Evolutionary conservation across 495 filamentous ascomycete species (phyloP).

Genomic region (Clavariopsis aquatica): DNA sequence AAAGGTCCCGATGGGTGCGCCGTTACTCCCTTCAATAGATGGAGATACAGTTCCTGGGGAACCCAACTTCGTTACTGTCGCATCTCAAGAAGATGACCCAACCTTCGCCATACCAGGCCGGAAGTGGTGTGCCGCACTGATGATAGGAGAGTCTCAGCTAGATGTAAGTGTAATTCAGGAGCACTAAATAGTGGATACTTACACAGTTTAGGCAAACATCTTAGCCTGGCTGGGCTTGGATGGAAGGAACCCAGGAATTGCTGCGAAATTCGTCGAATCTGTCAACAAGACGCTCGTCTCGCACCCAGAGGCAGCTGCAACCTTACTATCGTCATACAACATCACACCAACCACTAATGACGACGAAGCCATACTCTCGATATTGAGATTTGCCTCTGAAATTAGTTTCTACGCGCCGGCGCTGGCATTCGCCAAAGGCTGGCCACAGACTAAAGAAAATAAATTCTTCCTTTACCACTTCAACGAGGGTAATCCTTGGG

Average conservation of each 20-base stretch:
- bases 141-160: conserved; percentile 33
- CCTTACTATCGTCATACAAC: conserved; percentile 21
- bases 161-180: conserved; percentile 19
- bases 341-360: conserved; percentile 23
- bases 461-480: conserved; percentile 53
- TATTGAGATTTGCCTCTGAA: conserved; percentile 32
- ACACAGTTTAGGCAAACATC: conserved; percentile 29
- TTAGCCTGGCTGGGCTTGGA: conserved; percentile 30
- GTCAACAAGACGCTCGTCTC: conserved; percentile 22
- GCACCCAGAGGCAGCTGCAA: conserved; percentile 10
- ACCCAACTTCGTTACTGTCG: conserved; percentile 33
- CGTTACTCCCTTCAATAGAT: conserved; percentile 44
- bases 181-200: not conserved
- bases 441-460: conserved; percentile 24
- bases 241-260: conserved; percentile 26
- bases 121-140: conserved; percentile 40
- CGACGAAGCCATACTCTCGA: conserved; percentile 25
- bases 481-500: conserved; percentile 54
- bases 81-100: conserved; percentile 29
- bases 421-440: conserved; percentile 33
- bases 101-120: conserved; percentile 30
- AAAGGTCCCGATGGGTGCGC: conserved; percentile 38
- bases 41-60: conserved; percentile 45
- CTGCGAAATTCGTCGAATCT: conserved; percentile 38
- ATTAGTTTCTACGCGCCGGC: conserved; percentile 34